Base-by-base conservation (phyloP, 805 yeast genomes). In the Candida stauntonica region DNA sequence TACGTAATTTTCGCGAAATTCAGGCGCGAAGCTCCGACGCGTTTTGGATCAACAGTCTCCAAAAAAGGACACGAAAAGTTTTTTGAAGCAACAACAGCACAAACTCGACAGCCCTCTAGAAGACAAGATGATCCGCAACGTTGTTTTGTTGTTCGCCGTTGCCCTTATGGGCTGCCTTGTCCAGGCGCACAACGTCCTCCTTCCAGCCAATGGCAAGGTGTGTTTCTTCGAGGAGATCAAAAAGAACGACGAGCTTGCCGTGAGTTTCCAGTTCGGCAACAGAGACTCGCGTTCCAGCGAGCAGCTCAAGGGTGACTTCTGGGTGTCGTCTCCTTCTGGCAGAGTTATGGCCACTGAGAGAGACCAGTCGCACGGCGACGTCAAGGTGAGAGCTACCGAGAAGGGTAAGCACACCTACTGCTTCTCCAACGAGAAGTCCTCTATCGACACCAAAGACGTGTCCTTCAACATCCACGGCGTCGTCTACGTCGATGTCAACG, bases 381-480 rank as follows among this genome's bases (percentile, higher is more conserved):
- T 77, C 44, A 68, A 79, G 13, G 62, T 86, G 44, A 75, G 69
- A 42, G 91, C 94, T 35, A 67, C 73, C 37, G 63, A 70, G 44
- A 61, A 64, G 39, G 98, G 98, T 38, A 83, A 81, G 58, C 84
- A 78, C 67, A 73, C 77, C 47, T 93, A 85, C 70, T 91, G 99
- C 66, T 91, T 91, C 70, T 78, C 91, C 50, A 91, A 93, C 62
- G 96, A 88, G 62, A 79, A 76, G 52, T 70, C 86, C 6, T 68
- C 76, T 16, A 59, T 80, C 33, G 76, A 73, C 30, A 86, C 93
- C 36, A 83, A 87, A 63, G 99, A 91, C 58, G 95, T 91, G 27
- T 82, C 96, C 0, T 91, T 91, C 73, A 93, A 91, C 62, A 86
- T 91, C 41, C 96, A 88, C 59, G 98, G 97, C 20, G 87, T 86